Base-by-base conservation (phyloP, 1,139 yeast genomes). In the Hemisphaericaspora xylanilytica region DNA sequence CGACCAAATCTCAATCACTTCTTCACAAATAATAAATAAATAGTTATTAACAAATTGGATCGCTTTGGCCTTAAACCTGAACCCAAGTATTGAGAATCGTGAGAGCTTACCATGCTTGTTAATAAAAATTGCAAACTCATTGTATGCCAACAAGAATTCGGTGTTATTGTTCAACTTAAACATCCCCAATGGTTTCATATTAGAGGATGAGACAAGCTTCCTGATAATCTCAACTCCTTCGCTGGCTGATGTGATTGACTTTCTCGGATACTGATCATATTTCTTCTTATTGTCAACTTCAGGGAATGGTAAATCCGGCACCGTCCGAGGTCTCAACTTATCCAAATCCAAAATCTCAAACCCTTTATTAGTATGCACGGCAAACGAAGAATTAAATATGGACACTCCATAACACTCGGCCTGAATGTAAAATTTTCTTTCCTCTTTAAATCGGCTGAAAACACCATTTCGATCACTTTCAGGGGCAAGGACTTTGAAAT, bases 51-150 rank as follows among this genome's bases (percentile, higher is more conserved):
- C 62, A 41, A 81, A 73, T 0, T 83, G 73, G 5, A 82, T 78
- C 2, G 71, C 61, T 15, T 70, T 66, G 32, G 89, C 85, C 50
- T 71, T 73, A 54, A 83, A 81, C 40, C 80, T 80, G 55, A 85
- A 80, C 39, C 77, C 74, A 20, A 87, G 64, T 27, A 80, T 70
- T 27, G 79, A 69, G 14, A 69, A 70, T 22, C 85, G 65, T 6
- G 81, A 73, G 32, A 85, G 63, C 44, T 73, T 74, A 2, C 95
- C 95, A 36, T 72, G 70, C 42, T 78, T 76, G 56, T 85, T 83
- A 43, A 83, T 74, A 47, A 81, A 82, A 3, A 88, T 66, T 2
- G 88, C 92, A 55, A 84, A 80, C 42, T 82, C 82, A 43, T 77
- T 84, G 61, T 85, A 88, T 28, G 85, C 85, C 37, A 86, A 61